These are phyloP conservation scores for Populus hybrid DNA, from an alignment of 441 rosid genomes.

Conservation along the genomic window DNA sequence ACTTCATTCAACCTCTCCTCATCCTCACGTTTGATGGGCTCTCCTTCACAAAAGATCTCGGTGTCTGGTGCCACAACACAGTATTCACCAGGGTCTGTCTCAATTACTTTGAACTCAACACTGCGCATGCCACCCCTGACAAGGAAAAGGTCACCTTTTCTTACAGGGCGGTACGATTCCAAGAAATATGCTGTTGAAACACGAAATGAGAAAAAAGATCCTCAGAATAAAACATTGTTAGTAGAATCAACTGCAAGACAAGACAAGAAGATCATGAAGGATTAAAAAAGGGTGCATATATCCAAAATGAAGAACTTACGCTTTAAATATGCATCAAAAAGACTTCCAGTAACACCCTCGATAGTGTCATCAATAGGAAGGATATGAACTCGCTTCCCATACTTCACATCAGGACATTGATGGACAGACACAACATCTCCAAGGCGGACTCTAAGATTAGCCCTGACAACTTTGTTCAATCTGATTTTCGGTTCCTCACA, in stretches of 20 bases:
- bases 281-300: neutral
- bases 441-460: constrained; percentile 72
- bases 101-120: constrained; percentile 55
- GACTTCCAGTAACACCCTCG: constrained; percentile 79
- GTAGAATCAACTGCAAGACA: neutral
- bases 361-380: constrained; percentile 73
- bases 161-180: constrained; percentile 62
- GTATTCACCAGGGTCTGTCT: no score
- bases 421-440: constrained; percentile 67
- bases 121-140: constrained; percentile 59
- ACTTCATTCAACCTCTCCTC: constrained; percentile 63
- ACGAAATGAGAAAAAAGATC: neutral
- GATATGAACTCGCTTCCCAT: constrained; percentile 76
- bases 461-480: constrained; percentile 71
- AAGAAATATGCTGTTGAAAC: constrained; percentile 51
- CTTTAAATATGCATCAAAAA: constrained; percentile 71
- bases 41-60: constrained; percentile 67
- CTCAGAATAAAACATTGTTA: neutral
- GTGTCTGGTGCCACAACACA: constrained; percentile 71
- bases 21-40: constrained; percentile 64
- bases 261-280: neutral
- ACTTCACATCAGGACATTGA: constrained; percentile 33
- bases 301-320: constrained; percentile 39
- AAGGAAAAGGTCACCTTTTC: constrained; percentile 37
- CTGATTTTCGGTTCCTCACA: constrained; percentile 72